Evolutionary conservation across 257 asterid genomes (phyloP).

Genomic region (Solanum clarkiae): DNA sequence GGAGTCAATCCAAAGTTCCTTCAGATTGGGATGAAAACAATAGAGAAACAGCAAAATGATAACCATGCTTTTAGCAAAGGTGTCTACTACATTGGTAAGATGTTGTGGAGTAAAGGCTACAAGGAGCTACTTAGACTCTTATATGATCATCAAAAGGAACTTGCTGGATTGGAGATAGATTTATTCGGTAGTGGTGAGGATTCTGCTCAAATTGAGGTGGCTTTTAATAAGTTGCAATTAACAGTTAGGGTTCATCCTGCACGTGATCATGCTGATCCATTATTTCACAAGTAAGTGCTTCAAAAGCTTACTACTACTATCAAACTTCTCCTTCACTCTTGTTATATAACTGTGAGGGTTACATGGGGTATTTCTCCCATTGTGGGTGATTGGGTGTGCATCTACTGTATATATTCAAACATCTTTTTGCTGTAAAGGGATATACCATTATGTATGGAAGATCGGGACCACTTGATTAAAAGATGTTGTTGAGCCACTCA

Average conservation of each 20-base stretch:
- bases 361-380: not conserved
- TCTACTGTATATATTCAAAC: not conserved
- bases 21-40: conserved; percentile 62
- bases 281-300: conserved; percentile 81
- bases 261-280: conserved; percentile 89
- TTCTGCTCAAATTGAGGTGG: conserved; percentile 62
- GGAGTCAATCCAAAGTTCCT: conserved; percentile 96
- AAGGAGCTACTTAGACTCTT: conserved; percentile 79
- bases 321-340: not conserved
- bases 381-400: not conserved
- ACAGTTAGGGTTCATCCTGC: conserved; percentile 80
- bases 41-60: conserved; percentile 48
- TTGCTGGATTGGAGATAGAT: conserved; percentile 64
- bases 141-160: conserved; percentile 59
- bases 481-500: not conserved
- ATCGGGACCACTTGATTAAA: not conserved
- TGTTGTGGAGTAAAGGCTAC: conserved; percentile 99
- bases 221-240: conserved; percentile 54
- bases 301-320: not conserved
- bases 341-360: not conserved
- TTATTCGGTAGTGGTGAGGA: conserved; percentile 92
- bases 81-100: conserved; percentile 91
- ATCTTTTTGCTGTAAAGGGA: not conserved
- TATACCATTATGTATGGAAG: not conserved
- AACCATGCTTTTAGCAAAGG: conserved; percentile 60